Conservation (phyloP, 176 grass and related monocot species). For the Paspalum vaginatum region DNA sequence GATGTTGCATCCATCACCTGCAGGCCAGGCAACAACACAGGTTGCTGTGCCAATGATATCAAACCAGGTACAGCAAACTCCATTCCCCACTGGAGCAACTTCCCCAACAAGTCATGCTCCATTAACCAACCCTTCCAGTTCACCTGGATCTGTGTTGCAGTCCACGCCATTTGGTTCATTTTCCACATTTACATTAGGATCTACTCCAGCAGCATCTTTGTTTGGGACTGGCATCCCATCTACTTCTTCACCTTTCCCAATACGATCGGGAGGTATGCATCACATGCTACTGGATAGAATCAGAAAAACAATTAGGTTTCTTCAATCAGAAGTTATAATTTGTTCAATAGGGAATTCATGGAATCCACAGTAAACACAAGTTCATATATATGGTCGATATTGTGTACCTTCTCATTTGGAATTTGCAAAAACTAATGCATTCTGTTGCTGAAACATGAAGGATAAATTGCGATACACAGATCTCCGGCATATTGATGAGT, state of each 20-base stretch:
- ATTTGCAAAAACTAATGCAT: slow-evolving; percentile 8
- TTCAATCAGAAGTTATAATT: slow-evolving; percentile 11
- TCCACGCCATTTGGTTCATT: slow-evolving; percentile 53
- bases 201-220: slow-evolving; percentile 42
- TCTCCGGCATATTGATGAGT: not conserved
- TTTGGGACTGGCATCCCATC: slow-evolving; percentile 38
- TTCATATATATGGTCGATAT: slow-evolving; percentile 8
- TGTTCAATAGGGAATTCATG: not conserved
- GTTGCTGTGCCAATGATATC: slow-evolving; percentile 19
- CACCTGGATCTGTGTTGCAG: slow-evolving; percentile 42
- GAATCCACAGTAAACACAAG: not conserved
- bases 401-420: slow-evolving; percentile 7
- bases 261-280: slow-evolving; percentile 47
- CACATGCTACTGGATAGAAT: slow-evolving; percentile 18
- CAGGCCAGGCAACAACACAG: slow-evolving; percentile 29
- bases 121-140: slow-evolving; percentile 49
- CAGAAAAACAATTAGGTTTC: not conserved
- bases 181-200: slow-evolving; percentile 46
- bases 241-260: slow-evolving; percentile 44
- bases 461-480: not conserved
- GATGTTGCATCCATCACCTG: slow-evolving; percentile 52
- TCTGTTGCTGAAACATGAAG: slow-evolving; percentile 10
- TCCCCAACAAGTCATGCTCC: slow-evolving; percentile 40
- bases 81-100: slow-evolving; percentile 30
- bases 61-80: slow-evolving; percentile 41